These are phyloP conservation scores for Cicer arietinum DNA, from an alignment of 306 rosid genomes.

Conservation along the genomic window DNA sequence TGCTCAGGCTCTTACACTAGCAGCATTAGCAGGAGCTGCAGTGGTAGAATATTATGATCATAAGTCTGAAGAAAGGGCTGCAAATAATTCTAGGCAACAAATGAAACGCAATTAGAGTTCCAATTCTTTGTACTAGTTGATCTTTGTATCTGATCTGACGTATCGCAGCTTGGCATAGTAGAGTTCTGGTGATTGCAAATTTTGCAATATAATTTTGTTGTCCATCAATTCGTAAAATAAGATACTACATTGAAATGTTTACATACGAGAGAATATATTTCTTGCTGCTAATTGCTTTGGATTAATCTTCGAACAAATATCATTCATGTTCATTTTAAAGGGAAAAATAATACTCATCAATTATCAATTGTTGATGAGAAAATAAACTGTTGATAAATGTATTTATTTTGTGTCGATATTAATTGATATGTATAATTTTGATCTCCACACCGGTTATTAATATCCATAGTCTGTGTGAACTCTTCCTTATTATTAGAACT, in stretches of 20 bases:
- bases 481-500: background rate
- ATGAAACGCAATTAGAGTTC: background rate
- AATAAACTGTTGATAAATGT: background rate
- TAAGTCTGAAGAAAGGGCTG: constrained; percentile 50
- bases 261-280: constrained; percentile 7
- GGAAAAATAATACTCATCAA: background rate
- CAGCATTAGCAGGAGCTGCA: constrained; percentile 90
- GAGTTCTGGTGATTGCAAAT: constrained; percentile 9
- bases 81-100: constrained; percentile 29
- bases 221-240: constrained; percentile 25
- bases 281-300: constrained; percentile 14
- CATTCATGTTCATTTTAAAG: background rate
- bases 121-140: constrained; percentile 15
- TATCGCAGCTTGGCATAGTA: constrained; percentile 5
- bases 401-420: background rate
- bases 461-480: background rate
- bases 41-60: constrained; percentile 85
- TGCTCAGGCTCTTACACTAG: constrained; percentile 93
- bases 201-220: constrained; percentile 11
- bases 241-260: constrained; percentile 1
- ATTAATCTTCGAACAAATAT: background rate
- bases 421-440: background rate
- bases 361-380: background rate
- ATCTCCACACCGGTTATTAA: background rate
- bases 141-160: constrained; percentile 14